Conservation (phyloP, 345 rosid species). For the Excoecaria cochinchinensis region DNA sequence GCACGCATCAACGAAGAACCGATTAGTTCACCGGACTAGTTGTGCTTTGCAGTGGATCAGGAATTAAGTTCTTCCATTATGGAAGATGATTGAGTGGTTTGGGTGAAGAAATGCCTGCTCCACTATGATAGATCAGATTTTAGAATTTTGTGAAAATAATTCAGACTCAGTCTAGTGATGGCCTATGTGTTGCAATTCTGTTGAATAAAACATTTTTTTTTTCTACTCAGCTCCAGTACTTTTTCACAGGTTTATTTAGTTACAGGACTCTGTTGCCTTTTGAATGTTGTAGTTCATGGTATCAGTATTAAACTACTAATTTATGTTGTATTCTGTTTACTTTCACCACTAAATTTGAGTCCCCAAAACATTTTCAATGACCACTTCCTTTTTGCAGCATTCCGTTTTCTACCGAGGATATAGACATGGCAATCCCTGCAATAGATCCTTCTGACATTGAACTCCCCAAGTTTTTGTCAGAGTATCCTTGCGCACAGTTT, state of each 20-base stretch:
- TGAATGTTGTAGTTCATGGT: not conserved
- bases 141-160: not conserved
- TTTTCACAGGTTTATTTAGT: not conserved
- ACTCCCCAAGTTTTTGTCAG: slow-evolving; percentile 56
- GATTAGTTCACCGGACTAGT: no score
- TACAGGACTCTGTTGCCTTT: no score
- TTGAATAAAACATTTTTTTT: not conserved
- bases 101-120: not conserved
- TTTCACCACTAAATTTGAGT: not conserved
- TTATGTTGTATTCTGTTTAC: not conserved
- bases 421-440: slow-evolving; percentile 83
- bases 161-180: no score
- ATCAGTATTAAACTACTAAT: not conserved
- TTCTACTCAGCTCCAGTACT: no score
- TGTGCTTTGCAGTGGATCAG: not conserved
- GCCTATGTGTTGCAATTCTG: not conserved
- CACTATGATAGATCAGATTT: not conserved
- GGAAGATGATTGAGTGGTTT: not conserved
- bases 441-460: slow-evolving; percentile 70
- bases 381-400: slow-evolving; percentile 55
- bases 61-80: not conserved
- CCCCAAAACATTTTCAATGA: not conserved
- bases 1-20: not conserved
- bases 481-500: slow-evolving; percentile 65
- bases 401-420: slow-evolving; percentile 92